A percentile compares a stretch with the other conserved stretches of the same genome.
Conservation (phyloP, 2,329 filamentous ascomycete species). For the Graphilbum sp. region DNA sequence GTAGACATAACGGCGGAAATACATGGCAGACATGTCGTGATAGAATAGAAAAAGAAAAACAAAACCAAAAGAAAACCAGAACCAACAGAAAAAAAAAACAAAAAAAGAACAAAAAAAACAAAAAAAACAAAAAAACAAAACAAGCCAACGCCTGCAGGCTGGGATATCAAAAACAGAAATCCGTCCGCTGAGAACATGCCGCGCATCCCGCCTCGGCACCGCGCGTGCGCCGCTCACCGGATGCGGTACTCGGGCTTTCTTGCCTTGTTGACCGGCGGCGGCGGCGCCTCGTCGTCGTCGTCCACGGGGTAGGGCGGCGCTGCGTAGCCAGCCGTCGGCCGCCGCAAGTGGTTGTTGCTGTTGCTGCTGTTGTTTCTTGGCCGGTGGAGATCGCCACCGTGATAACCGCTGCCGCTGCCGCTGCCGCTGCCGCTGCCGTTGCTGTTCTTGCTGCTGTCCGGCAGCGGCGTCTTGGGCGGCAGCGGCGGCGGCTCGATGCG, state of each 20-base stretch:
- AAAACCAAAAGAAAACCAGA: neutral
- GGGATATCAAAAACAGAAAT: too few species aligned
- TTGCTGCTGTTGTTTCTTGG: slow-evolving; percentile 11
- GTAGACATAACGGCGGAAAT: too few species aligned
- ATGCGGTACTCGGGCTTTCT: slow-evolving; percentile 57
- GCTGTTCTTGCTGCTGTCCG: slow-evolving; percentile 22
- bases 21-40: neutral
- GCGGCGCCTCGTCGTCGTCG: slow-evolving; percentile 66
- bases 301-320: slow-evolving; percentile 62
- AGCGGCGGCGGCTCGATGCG: slow-evolving; percentile 49
- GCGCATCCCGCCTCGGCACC: too few species aligned
- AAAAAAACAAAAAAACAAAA: too few species aligned
- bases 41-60: neutral
- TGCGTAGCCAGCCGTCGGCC: slow-evolving; percentile 12
- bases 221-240: slow-evolving; percentile 5
- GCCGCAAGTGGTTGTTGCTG: slow-evolving; percentile 18
- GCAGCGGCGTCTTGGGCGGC: slow-evolving; percentile 62
- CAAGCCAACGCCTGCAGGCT: too few species aligned
- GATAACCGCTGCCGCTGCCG: slow-evolving; percentile 12
- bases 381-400: slow-evolving; percentile 9
- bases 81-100: neutral
- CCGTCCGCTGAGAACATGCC: too few species aligned
- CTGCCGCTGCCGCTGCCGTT: slow-evolving; percentile 6
- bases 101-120: neutral
- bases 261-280: slow-evolving; percentile 71